phyloP scores from a whole-genome alignment of 192 early-diverging fungal species.

The Mortierella hygrophila region DNA sequence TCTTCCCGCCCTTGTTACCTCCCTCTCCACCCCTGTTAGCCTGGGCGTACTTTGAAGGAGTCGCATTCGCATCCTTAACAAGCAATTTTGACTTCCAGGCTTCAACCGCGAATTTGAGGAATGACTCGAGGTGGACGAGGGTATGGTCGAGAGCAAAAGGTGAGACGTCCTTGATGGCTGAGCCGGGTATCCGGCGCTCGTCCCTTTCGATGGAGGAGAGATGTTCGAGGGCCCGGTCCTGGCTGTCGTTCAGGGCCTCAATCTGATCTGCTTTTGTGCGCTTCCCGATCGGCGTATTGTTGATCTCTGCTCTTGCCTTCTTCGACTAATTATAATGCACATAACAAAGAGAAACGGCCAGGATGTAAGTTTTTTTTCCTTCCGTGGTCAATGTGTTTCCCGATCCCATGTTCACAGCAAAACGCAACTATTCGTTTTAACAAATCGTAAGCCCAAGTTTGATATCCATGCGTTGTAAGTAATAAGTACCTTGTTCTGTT shows the following conservation, averaged over 20 bases:
- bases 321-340: constrained; percentile 14
- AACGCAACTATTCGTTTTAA: constrained; percentile 1
- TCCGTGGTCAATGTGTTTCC: neutral
- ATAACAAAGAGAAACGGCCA: neutral
- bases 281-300: constrained; percentile 49
- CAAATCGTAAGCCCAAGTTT: neutral
- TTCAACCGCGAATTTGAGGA: constrained; percentile 63
- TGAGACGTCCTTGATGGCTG: constrained; percentile 56
- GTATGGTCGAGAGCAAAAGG: constrained; percentile 62
- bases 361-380: neutral
- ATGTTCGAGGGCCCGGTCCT: constrained; percentile 55
- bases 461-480: too few relatives aligned
- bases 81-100: constrained; percentile 37
- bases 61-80: constrained; percentile 45
- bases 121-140: constrained; percentile 60
- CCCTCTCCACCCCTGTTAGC: constrained; percentile 24
- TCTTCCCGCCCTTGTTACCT: constrained; percentile 24
- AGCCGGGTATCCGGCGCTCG: constrained; percentile 45
- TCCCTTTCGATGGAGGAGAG: constrained; percentile 58
- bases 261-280: constrained; percentile 47
- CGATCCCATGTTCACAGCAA: neutral
- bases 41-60: neutral
- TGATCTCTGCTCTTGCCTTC: constrained; percentile 48
- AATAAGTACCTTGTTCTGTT: constrained; percentile 55
- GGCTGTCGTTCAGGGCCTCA: constrained; percentile 56